Evolutionary conservation across 495 filamentous ascomycete species (phyloP).

Genomic region (Copromyces sp.): DNA sequence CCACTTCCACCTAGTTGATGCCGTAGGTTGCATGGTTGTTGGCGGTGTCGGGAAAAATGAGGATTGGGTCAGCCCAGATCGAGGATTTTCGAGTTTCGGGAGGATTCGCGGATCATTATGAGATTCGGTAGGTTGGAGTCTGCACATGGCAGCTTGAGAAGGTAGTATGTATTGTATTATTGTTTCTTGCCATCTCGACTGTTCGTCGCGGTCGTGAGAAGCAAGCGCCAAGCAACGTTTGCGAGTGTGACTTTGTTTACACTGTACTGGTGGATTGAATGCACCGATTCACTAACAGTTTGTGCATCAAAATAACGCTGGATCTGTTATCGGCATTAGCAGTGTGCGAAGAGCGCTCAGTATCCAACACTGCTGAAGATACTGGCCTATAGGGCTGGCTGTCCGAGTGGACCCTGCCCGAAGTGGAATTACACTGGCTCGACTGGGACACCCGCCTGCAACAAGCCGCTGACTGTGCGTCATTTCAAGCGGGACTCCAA

Average conservation of each 20-base stretch:
- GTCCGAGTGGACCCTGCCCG: neutral
- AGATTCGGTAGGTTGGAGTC: neutral
- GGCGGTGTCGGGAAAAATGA: neutral
- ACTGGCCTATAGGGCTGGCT: neutral
- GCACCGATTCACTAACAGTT: neutral
- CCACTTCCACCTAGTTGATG: neutral
- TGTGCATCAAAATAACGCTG: neutral
- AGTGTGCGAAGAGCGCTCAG: neutral
- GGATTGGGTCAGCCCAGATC: neutral
- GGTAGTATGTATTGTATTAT: neutral
- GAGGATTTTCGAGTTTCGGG: neutral
- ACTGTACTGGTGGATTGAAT: neutral
- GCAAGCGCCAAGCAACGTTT: neutral
- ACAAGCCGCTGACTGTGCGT: neutral
- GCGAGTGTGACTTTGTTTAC: neutral
- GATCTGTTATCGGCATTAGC: neutral
- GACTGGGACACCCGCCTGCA: neutral
- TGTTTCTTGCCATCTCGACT: neutral
- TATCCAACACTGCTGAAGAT: neutral
- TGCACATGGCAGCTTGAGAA: neutral
- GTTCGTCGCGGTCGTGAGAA: neutral
- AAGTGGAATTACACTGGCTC: neutral
- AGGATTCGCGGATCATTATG: neutral
- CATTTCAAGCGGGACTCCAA: neutral
- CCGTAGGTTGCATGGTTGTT: neutral